Base-by-base conservation (phyloP, 2,329 filamentous ascomycete genomes). In the Metarhizium anisopliae region DNA sequence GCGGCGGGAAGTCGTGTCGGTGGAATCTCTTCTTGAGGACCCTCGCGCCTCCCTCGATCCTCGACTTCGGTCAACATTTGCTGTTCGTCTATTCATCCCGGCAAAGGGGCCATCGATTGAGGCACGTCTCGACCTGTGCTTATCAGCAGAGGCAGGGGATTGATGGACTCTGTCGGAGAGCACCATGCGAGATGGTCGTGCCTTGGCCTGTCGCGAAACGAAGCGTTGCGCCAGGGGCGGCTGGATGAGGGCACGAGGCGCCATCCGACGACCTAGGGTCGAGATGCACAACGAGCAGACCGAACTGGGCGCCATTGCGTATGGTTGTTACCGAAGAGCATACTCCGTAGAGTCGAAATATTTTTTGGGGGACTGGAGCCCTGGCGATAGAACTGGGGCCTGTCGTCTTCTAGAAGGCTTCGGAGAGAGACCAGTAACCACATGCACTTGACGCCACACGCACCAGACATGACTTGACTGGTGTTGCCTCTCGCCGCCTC, bases 131-230 rank as follows among this genome's bases (percentile, higher is more conserved):
- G 66, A 68, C 56, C 63, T 72, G 55, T 64, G 67, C 30, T 70
- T 67, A 57, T 67, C 67, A 32, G 64, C 63, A 53, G 68, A 65
- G 43, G 68, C 62, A 43, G 74, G 68, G 6, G 72, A 55, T 58
- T 71, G 73, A 42, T 73, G 72, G 29, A 83, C 81, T 50, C 71
- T 72, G 60, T 82, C 75, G 8, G 81, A 81, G 6, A 84, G 73
- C 35, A 81, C 75, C 81, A 83, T 83, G 52, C 81, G 79, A 47
- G 80, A 80, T 40, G 81, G 77, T 54, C 71, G 68, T 56, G 67
- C 59, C 55, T 65, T 70, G 53, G 63, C 65, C 53, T 66, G 65
- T 20, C 67, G 70, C 45, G 70, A 69, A 55, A 69, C 65, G 59
- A 70, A 67, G 54, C 73, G 70, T 57, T 70, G 69, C 35, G 62